Evolutionary conservation across 2,329 filamentous ascomycete genomes (phyloP).

Genomic region (Clonostachys chloroleuca): DNA sequence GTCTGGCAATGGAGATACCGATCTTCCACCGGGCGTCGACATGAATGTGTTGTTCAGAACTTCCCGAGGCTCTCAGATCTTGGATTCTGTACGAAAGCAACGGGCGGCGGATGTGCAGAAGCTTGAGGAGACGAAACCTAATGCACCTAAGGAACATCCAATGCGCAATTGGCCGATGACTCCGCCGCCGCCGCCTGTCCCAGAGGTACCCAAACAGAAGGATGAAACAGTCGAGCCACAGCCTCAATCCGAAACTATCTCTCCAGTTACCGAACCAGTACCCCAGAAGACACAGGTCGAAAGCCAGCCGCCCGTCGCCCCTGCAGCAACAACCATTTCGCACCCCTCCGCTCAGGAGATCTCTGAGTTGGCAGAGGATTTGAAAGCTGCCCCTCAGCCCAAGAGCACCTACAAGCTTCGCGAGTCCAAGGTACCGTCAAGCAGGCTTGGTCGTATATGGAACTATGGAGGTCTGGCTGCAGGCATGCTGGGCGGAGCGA

Average conservation of each 20-base stretch:
- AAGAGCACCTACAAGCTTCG: constrained; percentile 59
- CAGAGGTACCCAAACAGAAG: background rate
- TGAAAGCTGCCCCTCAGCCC: constrained; percentile 11
- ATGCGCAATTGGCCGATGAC: constrained; percentile 13
- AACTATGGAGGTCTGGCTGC: constrained; percentile 92
- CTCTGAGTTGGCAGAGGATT: constrained; percentile 16
- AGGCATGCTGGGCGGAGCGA: constrained; percentile 90
- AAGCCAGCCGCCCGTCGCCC: background rate
- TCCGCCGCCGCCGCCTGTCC: background rate
- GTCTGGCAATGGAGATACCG: constrained; percentile 15
- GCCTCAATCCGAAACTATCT: background rate
- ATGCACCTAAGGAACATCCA: constrained; percentile 25
- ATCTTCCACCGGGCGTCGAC: constrained; percentile 33
- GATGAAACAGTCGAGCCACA: background rate
- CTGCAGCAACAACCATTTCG: constrained; percentile 2
- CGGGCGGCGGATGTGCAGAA: constrained; percentile 5
- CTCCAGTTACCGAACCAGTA: background rate
- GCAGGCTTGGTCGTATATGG: constrained; percentile 82
- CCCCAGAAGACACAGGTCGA: background rate
- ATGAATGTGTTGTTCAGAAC: constrained; percentile 43
- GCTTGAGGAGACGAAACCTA: background rate
- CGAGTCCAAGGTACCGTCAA: constrained; percentile 87
- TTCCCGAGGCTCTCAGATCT: constrained; percentile 34
- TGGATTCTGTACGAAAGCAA: constrained; percentile 28
- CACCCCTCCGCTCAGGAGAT: constrained; percentile 7